phyloP scores from a whole-genome alignment of 106 monocot species.

The Dioscorea zingiberensis region DNA sequence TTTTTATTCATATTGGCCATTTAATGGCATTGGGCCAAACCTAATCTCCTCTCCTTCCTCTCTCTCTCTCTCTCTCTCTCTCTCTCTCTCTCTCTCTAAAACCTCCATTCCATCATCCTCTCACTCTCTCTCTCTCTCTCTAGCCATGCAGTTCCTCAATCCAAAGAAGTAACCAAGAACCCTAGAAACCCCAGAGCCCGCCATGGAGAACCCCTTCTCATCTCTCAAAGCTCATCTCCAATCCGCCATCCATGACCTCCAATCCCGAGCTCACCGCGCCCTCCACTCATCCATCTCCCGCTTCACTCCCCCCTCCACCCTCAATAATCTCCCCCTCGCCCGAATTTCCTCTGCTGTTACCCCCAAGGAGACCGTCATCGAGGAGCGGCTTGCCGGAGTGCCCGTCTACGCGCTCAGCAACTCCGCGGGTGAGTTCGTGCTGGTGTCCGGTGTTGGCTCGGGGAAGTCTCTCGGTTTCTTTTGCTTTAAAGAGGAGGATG shows the following conservation, averaged over 20 bases:
- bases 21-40: not conserved
- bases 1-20: no score
- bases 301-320: not conserved
- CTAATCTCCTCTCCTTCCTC: not conserved
- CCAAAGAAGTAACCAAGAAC: not conserved
- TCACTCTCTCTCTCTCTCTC: not conserved
- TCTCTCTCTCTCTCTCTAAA: no score
- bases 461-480: constrained; percentile 66
- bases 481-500: constrained; percentile 79
- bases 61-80: not conserved
- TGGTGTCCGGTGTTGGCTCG: constrained; percentile 51
- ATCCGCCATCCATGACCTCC: not conserved
- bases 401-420: constrained; percentile 88
- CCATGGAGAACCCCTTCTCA: not conserved
- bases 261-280: not conserved
- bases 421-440: constrained; percentile 69
- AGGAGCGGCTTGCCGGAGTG: constrained; percentile 72
- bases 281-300: constrained; percentile 2
- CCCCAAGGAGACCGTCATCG: constrained; percentile 28
- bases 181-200: not conserved
- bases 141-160: not conserved
- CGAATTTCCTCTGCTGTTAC: constrained; percentile 8
- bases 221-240: not conserved
- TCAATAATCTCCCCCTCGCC: constrained; percentile 3
- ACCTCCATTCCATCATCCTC: no score